Conservation (phyloP, 768 basidiomycete species). For the Astraeus odoratus region DNA sequence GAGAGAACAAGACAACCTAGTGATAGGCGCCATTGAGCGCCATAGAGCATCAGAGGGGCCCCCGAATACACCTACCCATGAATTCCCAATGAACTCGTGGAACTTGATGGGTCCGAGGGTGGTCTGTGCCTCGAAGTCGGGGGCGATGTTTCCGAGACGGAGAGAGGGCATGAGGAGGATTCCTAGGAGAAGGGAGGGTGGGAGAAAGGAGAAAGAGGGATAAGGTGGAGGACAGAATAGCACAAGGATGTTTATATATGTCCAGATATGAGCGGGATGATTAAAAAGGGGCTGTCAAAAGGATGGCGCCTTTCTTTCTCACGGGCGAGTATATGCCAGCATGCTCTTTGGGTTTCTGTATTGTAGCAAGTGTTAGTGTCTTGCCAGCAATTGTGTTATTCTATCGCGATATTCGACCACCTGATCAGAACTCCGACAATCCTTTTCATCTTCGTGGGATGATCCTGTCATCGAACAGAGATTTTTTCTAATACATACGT, state of each 20-base stretch:
- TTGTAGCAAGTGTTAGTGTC: no score
- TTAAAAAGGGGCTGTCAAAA: constrained; percentile 19
- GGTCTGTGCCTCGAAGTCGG: constrained; percentile 88
- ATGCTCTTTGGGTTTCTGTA: no score
- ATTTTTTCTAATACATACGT: no score
- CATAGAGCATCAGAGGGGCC: background rate
- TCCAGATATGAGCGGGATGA: constrained; percentile 2
- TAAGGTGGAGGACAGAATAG: no score
- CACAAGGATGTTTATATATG: constrained; percentile 5
- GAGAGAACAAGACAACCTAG: constrained; percentile 86
- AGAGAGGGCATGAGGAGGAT: constrained; percentile 47
- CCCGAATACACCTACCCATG: constrained; percentile 61
- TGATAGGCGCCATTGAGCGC: background rate
- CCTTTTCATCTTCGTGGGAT: constrained; percentile 8
- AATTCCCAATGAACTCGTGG: constrained; percentile 86
- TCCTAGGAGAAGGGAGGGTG: constrained; percentile 5
- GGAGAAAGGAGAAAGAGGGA: constrained; percentile 1
- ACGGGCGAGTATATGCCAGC: constrained; percentile 29
- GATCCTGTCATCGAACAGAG: constrained; percentile 6
- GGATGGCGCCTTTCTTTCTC: constrained; percentile 59
- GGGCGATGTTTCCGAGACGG: constrained; percentile 82
- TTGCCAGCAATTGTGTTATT: background rate
- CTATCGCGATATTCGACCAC: background rate
- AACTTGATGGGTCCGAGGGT: constrained; percentile 84
- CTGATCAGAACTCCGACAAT: background rate